Base-by-base conservation (phyloP, 2,329 filamentous ascomycete genomes). In the Curvularia verruculosa region DNA sequence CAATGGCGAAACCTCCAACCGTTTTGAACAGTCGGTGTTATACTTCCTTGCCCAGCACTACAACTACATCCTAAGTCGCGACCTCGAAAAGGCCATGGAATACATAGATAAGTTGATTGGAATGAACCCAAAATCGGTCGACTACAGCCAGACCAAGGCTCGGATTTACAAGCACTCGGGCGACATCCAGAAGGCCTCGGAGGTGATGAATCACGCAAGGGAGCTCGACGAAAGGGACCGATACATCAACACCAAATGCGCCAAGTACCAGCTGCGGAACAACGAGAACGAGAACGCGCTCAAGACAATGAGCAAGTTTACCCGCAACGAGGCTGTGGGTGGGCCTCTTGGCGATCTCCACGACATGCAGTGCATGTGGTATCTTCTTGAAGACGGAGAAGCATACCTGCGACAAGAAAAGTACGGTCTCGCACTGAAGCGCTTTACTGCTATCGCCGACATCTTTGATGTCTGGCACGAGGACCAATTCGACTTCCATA, bases 291-390 rank as follows among this genome's bases (percentile, higher is more conserved):
- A 96, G 49, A 87, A 87, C 66, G 94, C 91, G 0, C 80, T 98
- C 51, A 87, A 91, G 68, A 96, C 92, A 0, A 92, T 98, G 83
- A 91, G 92, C 61, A 85, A 97, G 63, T 99, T 99, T 78, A 99
- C 96, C 0, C 85, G 94, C 52, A 93, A 93, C 50, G 95, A 99
- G 71, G 90, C 92, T 3, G 85, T 89, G 12, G 92, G 92, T 5
- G 95, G 95, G 1, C 91, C 96, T 4, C 81, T 99, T 39, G 90
- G 89, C 46, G 95, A 99, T 76, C 85, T 99, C 34, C 85, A 96
- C 64, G 95, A 99, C 69, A 99, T 99, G 95, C 95, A 99, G 79
- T 97, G 93, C 75, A 87, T 98, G 67, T 99, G 95, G 96, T 99
- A 88, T 75, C 80, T 99, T 70, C 95, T 91, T 5, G 95, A 99